Evolutionary conservation across 257 asterid genomes (phyloP), one percentile per base, ranked within the genome.

Genomic region (Osmanthus fragrans): DNA sequence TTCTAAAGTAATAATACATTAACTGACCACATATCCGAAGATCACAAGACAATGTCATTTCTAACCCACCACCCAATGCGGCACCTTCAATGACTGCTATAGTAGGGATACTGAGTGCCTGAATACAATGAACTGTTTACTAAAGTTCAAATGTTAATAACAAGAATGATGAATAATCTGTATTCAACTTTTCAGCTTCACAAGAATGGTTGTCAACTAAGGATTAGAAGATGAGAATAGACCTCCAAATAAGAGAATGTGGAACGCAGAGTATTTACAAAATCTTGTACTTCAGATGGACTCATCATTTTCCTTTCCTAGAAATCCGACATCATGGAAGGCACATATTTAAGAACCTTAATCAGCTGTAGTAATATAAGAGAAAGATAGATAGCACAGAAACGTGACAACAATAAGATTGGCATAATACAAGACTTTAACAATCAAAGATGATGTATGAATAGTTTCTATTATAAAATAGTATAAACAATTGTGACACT

Each of bases 21-120:
- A 76, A 77, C 84, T 68, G 80, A 92, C 99, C 98, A 77, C 97
- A 92, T 82, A 92, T 88, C 34, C 99, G 89, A 76, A 95, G 94
- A 90, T 95, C 99, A 86, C 97, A 95, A 74, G 96, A 91, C 85
- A 95, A 80, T 32, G 99, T 93, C 98, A 95, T 88, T 89, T 95
- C 99, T 72, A 95, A 87, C 39, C 98, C 99, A 80, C 99, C 99
- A 29, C 99, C 99, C 80, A 95, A 79, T 37, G 99, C 97, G 74
- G 81, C 89, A 71, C 99, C 99, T 86, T 95, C 99, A 66, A 95
- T 86, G 66, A 90, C 97, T 70, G 98, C 99, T 81, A 95, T 90
- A 25, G 98, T 90, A 47, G 99, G 99, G 81, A 92, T 86, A 77
- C 76, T 71, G 80, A 95, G 92, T 72, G 80, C 92, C 97, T 94